Conservation (phyloP, 164 flowering plant species). For the Aristolochia fimbriata region DNA sequence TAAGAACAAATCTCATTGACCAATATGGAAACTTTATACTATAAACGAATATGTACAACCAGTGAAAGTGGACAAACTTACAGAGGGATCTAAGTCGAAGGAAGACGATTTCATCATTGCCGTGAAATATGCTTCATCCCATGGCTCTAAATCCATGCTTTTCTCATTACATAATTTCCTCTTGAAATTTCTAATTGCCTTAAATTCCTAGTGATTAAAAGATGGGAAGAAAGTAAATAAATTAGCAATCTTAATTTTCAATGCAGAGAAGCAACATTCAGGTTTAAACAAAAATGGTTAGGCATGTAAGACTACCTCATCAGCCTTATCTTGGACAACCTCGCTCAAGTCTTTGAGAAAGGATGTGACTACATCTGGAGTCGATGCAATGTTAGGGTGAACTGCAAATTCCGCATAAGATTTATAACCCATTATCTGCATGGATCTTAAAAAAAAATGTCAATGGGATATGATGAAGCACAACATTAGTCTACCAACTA, state of each 20-base stretch:
- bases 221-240: not conserved
- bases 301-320: conserved; percentile 42
- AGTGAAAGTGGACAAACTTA: conserved; percentile 22
- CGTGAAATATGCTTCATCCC: conserved; percentile 92
- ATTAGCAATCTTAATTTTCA: not conserved
- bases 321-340: conserved; percentile 61
- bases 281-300: not conserved
- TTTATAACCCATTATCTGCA: conserved; percentile 76
- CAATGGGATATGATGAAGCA: not conserved
- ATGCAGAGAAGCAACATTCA: not conserved
- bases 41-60: not conserved
- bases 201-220: conserved; percentile 51
- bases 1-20: not conserved
- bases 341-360: conserved; percentile 72
- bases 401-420: conserved; percentile 75
- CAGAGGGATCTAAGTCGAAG: conserved; percentile 52
- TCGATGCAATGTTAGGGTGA: conserved; percentile 67
- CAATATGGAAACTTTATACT: not conserved
- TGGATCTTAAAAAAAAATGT: conserved; percentile 9
- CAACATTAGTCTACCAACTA: not conserved
- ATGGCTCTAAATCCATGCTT: conserved; percentile 62
- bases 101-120: conserved; percentile 74
- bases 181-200: conserved; percentile 49
- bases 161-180: conserved; percentile 32
- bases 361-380: conserved; percentile 72